phyloP scores from a whole-genome alignment of 2,329 filamentous ascomycete species.

The Xylariaceae sp. region DNA sequence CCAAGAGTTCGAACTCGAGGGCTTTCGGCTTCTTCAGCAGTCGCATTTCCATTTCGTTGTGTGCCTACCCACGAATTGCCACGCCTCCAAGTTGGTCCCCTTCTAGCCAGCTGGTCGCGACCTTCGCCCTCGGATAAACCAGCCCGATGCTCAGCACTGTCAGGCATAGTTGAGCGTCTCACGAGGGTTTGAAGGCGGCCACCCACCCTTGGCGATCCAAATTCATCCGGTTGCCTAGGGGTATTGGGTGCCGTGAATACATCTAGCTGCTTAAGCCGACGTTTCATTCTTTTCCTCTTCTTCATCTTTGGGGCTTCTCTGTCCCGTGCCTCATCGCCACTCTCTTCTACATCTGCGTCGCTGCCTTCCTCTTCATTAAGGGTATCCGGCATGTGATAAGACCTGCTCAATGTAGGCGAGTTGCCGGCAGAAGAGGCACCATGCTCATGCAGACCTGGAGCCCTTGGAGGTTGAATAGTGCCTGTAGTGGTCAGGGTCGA shows the following conservation, averaged over 20 bases:
- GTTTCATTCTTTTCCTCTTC: conserved; percentile 69
- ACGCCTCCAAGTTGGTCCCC: conserved; percentile 61
- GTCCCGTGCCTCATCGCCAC: conserved; percentile 74
- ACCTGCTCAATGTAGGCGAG: conserved; percentile 58
- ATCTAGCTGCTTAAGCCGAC: conserved; percentile 59
- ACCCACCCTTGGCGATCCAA: conserved; percentile 50
- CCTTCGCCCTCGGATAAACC: conserved; percentile 79
- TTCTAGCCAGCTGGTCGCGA: conserved; percentile 64
- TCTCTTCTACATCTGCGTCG: conserved; percentile 86
- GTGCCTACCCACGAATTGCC: conserved; percentile 64
- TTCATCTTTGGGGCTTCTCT: conserved; percentile 58
- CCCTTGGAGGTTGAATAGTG: conserved; percentile 54
- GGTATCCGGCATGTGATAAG: conserved; percentile 51
- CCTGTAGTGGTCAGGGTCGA: conserved; percentile 66
- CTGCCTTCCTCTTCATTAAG: conserved; percentile 65
- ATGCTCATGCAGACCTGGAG: conserved; percentile 46
- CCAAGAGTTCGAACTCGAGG: conserved; percentile 63
- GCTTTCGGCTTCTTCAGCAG: conserved; percentile 59
- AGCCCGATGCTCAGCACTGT: conserved; percentile 63
- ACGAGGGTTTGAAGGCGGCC: conserved; percentile 62
- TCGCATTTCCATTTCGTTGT: conserved; percentile 56
- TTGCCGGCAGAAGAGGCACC: conserved; percentile 49
- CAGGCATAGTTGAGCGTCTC: conserved; percentile 71
- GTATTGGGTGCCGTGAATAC: conserved; percentile 72
- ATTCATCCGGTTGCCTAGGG: conserved; percentile 53